Conservation (phyloP, 257 asterid species). For the Eucommia ulmoides region DNA sequence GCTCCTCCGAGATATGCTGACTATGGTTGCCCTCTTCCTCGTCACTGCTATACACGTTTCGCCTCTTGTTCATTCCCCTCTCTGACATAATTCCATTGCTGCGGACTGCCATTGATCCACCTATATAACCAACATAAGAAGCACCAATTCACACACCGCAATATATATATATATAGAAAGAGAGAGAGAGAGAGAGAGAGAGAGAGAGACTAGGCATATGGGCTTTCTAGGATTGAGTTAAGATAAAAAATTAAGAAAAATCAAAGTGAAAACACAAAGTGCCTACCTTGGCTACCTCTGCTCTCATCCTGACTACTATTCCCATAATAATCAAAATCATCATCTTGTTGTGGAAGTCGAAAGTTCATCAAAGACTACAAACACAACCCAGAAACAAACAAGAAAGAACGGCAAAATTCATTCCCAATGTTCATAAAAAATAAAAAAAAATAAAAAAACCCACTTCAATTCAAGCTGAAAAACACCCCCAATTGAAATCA, state of each 20-base stretch:
- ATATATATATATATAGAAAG: neutral
- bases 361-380: conserved; percentile 84
- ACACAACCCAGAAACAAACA: conserved; percentile 39
- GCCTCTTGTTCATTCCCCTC: conserved; percentile 59
- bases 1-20: conserved; percentile 70
- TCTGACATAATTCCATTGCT: conserved; percentile 60
- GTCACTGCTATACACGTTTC: conserved; percentile 62
- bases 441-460: conserved; percentile 1
- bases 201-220: neutral
- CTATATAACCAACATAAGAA: conserved; percentile 21
- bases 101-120: conserved; percentile 37
- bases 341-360: conserved; percentile 87
- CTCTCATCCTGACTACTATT: conserved; percentile 98
- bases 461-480: neutral
- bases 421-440: conserved; percentile 10
- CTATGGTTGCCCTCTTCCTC: conserved; percentile 56
- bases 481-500: conserved; percentile 9
- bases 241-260: neutral
- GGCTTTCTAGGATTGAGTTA: neutral
- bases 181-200: neutral
- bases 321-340: conserved; percentile 75
- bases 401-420: conserved; percentile 17
- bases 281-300: conserved; percentile 84
- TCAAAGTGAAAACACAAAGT: conserved; percentile 13
- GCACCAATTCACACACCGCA: conserved; percentile 5